phyloP scores from a whole-genome alignment of 1,139 yeast genomes.

The Magnusiomyces magnusii region DNA sequence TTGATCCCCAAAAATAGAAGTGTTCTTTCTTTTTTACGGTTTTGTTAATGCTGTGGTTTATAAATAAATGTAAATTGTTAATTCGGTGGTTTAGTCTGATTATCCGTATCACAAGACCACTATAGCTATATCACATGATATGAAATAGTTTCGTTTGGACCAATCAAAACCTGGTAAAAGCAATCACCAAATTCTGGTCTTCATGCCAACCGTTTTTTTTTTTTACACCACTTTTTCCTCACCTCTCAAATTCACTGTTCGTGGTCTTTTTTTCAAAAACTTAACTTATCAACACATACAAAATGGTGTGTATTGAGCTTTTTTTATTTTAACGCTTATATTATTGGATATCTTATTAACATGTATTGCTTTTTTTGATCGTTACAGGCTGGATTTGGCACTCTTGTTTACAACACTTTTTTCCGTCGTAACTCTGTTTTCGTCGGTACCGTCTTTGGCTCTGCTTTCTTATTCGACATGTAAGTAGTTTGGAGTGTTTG shows the following conservation, averaged over 20 bases:
- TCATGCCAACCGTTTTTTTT: background rate
- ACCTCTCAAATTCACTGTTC: background rate
- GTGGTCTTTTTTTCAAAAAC: background rate
- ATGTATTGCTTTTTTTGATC: background rate
- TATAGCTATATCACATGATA: too few relatives aligned
- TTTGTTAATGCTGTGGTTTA: too few relatives aligned
- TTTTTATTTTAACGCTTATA: too few relatives aligned
- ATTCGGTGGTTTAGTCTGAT: too few relatives aligned
- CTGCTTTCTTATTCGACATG: conserved; percentile 88
- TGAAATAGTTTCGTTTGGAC: background rate
- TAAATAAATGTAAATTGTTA: too few relatives aligned
- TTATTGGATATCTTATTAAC: background rate
- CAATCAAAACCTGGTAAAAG: background rate
- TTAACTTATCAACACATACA: background rate
- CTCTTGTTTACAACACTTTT: conserved; percentile 57
- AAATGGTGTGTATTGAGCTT: background rate
- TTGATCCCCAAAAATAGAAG: too few relatives aligned
- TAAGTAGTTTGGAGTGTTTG: conserved; percentile 20
- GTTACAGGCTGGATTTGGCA: conserved; percentile 38
- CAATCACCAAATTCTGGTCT: background rate
- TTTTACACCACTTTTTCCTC: background rate
- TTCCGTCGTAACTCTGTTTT: conserved; percentile 91
- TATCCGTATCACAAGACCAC: too few relatives aligned
- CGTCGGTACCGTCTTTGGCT: conserved; percentile 77
- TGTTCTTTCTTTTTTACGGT: too few relatives aligned